Evolutionary conservation across 805 yeast genomes (phyloP).

Genomic region (Kazachstania taianensis): DNA sequence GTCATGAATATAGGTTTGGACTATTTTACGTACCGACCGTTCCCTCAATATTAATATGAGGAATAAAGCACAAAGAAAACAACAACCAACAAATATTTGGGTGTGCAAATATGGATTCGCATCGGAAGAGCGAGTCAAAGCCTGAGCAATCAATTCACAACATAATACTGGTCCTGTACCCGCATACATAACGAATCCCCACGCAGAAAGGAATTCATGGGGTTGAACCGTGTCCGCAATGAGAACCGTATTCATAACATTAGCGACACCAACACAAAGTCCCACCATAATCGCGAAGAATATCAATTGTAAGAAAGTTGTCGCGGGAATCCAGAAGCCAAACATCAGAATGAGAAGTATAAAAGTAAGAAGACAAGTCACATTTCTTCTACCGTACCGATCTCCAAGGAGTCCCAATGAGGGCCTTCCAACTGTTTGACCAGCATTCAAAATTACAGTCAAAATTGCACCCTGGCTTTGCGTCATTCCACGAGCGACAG

Average conservation of each 20-base stretch:
- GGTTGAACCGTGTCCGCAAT: slow-evolving; percentile 34
- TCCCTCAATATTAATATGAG: slow-evolving; percentile 42
- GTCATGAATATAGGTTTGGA: too few species aligned
- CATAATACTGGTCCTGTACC: slow-evolving; percentile 30
- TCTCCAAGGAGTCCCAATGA: slow-evolving; percentile 38
- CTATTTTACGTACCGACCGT: slow-evolving; percentile 31
- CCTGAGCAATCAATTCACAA: slow-evolving; percentile 47
- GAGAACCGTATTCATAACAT: slow-evolving; percentile 33
- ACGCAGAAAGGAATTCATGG: slow-evolving; percentile 31
- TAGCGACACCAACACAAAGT: slow-evolving; percentile 36
- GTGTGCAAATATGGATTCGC: slow-evolving; percentile 44
- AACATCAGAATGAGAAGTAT: slow-evolving; percentile 33
- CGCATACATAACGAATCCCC: slow-evolving; percentile 28
- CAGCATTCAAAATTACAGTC: slow-evolving; percentile 37
- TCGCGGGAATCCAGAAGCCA: slow-evolving; percentile 41
- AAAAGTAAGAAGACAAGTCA: slow-evolving; percentile 31
- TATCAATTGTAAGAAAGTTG: slow-evolving; percentile 32
- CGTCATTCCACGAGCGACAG: slow-evolving; percentile 38
- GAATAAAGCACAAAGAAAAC: slow-evolving; percentile 35
- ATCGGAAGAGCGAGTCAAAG: slow-evolving; percentile 29
- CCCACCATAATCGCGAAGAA: slow-evolving; percentile 38
- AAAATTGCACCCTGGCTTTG: slow-evolving; percentile 35
- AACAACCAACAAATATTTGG: slow-evolving; percentile 49
- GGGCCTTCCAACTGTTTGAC: slow-evolving; percentile 43
- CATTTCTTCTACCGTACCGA: slow-evolving; percentile 37